Base-by-base conservation (phyloP, 2,329 filamentous ascomycete species). In the Sarocladium oryzae region DNA sequence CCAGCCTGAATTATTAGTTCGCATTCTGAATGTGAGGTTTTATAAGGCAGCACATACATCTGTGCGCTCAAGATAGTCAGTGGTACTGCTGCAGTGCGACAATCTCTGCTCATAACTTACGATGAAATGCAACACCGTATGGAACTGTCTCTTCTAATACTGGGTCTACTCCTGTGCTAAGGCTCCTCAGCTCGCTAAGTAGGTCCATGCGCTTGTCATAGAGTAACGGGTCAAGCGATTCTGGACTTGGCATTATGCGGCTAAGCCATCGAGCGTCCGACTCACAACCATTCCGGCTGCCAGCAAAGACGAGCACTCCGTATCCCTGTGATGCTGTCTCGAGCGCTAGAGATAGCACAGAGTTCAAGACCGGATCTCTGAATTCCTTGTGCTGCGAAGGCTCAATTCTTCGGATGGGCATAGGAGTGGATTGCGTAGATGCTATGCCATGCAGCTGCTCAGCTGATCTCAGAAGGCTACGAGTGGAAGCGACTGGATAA, bases 91-190 rank as follows among this genome's bases (percentile, higher is more conserved):
- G 40, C 7, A 6, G 20, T 9, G n/a, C 7, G 26, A 28, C 16
- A 30, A 4, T 13, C 8, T 41, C 21, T 21, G 7, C 11, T 5
- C 10, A 32, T 7, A 4, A 33, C 78, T 66, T 61, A 83, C 81
- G 84, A 63, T 91, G 87, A 64, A 89, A 90, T 13, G 82, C 87
- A 52, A 89, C 85, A 1, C 87, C 87, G 49, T 70, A 73, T 0
- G 78, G 69, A 2, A 90, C 70, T 0, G 82, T 87, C 55, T 80
- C 80, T 58, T 81, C 78, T 9, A 91, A 70, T 1, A 75, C 73
- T 1, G 78, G 73, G 61, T 91, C 87, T 18, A 89, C 68, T 0
- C 84, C 86, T 15, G 79, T 82, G 15, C 73, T 75, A 3, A 88
- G 73, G 59, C 80, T 86, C 51, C 81, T 77, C 52, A 91, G 62